Conservation (phyloP, 345 rosid species). For the Brassica carinata region DNA sequence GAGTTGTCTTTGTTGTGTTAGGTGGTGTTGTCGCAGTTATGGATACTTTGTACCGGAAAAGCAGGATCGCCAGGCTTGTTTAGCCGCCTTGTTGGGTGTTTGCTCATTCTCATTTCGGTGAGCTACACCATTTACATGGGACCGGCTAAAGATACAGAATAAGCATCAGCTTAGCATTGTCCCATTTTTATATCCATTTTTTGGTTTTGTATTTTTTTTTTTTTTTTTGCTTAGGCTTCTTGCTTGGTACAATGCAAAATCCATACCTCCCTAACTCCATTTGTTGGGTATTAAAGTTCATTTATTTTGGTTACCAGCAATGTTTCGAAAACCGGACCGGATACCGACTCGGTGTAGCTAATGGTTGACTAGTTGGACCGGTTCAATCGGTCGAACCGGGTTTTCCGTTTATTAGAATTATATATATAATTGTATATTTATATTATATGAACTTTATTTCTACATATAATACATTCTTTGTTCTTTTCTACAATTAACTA, state of each 20-base stretch:
- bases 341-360: no score
- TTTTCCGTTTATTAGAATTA: no score
- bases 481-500: no score
- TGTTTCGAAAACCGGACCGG: no score
- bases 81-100: constrained; percentile 66
- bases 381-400: no score
- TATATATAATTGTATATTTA: no score
- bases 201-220: background rate
- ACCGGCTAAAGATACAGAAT: constrained; percentile 71
- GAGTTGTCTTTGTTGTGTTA: constrained; percentile 28
- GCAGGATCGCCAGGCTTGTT: constrained; percentile 50
- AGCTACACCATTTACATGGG: constrained; percentile 64
- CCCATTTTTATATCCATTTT: background rate
- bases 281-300: background rate
- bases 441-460: no score
- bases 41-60: constrained; percentile 53
- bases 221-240: background rate
- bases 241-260: background rate
- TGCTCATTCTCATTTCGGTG: constrained; percentile 68
- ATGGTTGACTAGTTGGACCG: no score
- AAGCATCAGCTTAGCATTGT: constrained; percentile 24
- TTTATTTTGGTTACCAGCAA: background rate
- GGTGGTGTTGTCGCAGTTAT: constrained; percentile 68
- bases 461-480: no score
- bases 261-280: background rate